Conservation (phyloP, 352 stramenopile genomes). For the Pythium monospermum region DNA sequence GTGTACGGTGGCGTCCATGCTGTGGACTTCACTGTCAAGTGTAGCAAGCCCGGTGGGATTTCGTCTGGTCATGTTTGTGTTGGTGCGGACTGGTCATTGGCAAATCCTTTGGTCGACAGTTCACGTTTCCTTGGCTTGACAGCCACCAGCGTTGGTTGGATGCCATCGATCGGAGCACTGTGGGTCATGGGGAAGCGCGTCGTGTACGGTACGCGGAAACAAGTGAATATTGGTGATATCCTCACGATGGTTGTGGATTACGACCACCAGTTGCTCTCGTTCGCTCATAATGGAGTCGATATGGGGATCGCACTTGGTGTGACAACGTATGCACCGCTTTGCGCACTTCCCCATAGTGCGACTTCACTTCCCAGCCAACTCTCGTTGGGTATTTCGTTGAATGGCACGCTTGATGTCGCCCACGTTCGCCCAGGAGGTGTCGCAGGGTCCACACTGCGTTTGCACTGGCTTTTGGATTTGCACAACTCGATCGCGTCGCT, state of each 20-base stretch:
- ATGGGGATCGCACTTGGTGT: slow-evolving; percentile 55
- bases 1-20: slow-evolving; percentile 67
- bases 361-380: slow-evolving; percentile 36
- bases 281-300: slow-evolving; percentile 60
- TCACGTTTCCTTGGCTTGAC: slow-evolving; percentile 9
- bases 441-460: slow-evolving; percentile 64
- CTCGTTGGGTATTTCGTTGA: slow-evolving; percentile 58
- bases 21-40: slow-evolving; percentile 78
- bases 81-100: slow-evolving; percentile 54
- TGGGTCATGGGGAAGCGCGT: slow-evolving; percentile 64
- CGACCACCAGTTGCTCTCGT: slow-evolving; percentile 65
- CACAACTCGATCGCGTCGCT: slow-evolving; percentile 72
- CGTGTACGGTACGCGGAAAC: slow-evolving; percentile 40
- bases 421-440: slow-evolving; percentile 69
- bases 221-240: slow-evolving; percentile 57
- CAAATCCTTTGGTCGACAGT: not conserved
- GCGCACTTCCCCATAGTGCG: not conserved
- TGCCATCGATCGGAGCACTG: slow-evolving; percentile 72
- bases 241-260: slow-evolving; percentile 71
- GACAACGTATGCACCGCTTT: slow-evolving; percentile 22
- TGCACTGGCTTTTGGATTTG: slow-evolving; percentile 84
- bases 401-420: slow-evolving; percentile 63
- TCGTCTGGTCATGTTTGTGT: slow-evolving; percentile 75
- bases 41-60: slow-evolving; percentile 47
- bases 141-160: slow-evolving; percentile 65